These are phyloP conservation scores for Blastocystis sp. DNA, from an alignment of 352 stramenopile species.

Conservation along the genomic window DNA sequence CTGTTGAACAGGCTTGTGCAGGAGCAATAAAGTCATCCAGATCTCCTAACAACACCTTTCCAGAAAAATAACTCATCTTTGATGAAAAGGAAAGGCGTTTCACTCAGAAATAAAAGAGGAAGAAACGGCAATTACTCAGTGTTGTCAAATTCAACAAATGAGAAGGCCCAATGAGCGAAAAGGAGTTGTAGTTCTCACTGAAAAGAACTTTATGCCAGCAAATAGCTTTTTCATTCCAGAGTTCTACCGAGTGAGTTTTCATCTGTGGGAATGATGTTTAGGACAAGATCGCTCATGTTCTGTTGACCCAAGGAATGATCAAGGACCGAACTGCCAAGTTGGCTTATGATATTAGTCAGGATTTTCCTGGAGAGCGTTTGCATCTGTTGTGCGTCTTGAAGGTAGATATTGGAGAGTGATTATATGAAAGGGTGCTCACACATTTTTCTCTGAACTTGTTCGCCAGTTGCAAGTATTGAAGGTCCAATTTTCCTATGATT, in stretches of 20 bases:
- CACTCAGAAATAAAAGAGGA: not conserved
- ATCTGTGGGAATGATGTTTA: conserved; percentile 52
- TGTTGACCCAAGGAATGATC: conserved; percentile 81
- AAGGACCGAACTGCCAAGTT: conserved; percentile 81
- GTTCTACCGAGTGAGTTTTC: not conserved
- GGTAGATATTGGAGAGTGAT: conserved; percentile 66
- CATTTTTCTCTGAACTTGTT: conserved; percentile 62
- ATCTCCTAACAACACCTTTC: conserved; percentile 50
- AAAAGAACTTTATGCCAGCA: not conserved
- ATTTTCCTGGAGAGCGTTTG: conserved; percentile 79
- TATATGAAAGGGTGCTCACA: conserved; percentile 39
- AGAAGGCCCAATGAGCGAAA: not conserved
- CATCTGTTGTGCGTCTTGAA: conserved; percentile 84
- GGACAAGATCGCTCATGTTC: conserved; percentile 74
- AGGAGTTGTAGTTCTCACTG: not conserved
- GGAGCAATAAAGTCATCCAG: conserved; percentile 58
- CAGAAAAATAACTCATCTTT: conserved; percentile 58
- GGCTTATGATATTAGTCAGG: conserved; percentile 78
- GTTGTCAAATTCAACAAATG: not conserved
- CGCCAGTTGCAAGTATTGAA: conserved; percentile 66
- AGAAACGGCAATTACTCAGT: not conserved
- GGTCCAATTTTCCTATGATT: conserved; percentile 84
- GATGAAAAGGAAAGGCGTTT: not conserved
- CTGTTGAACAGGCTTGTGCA: conserved; percentile 29
- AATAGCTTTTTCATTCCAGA: not conserved